phyloP scores from a whole-genome alignment of 805 yeast species.

The Dipodascopsis uninucleata region DNA sequence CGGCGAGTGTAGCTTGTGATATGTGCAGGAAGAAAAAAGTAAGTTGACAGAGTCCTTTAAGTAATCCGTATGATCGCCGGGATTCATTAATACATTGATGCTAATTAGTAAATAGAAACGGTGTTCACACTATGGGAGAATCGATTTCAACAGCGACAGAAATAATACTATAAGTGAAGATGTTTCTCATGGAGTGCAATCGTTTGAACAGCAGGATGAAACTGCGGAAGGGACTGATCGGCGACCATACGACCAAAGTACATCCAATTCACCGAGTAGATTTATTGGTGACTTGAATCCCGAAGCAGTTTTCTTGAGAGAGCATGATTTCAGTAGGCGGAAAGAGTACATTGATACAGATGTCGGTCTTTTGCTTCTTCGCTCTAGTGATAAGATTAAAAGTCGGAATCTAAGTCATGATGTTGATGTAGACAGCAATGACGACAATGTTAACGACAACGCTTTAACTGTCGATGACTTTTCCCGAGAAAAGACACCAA shows the following conservation, averaged over 20 bases:
- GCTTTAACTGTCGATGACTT: not conserved
- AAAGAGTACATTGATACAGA: not conserved
- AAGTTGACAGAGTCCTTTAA: not conserved
- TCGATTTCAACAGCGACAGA: not conserved
- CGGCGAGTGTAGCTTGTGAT: not conserved
- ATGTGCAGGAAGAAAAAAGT: not conserved
- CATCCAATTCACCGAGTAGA: not conserved
- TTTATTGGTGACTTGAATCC: not conserved
- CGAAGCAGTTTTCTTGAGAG: not conserved
- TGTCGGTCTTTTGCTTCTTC: not conserved
- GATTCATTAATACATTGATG: too few relatives aligned
- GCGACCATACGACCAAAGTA: not conserved
- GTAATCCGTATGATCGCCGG: not conserved
- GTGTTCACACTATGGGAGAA: not conserved
- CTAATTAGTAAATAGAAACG: not conserved
- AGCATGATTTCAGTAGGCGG: not conserved
- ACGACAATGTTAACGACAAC: not conserved
- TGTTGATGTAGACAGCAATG: not conserved
- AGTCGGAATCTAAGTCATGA: too few relatives aligned
- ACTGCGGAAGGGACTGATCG: not conserved
- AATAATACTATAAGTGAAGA: not conserved
- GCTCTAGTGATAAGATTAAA: not conserved
- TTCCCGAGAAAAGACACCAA: not conserved
- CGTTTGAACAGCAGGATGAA: not conserved
- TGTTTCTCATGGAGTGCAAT: not conserved